phyloP scores from a whole-genome alignment of 352 stramenopile species.

The Globisporangium abappressorium region DNA sequence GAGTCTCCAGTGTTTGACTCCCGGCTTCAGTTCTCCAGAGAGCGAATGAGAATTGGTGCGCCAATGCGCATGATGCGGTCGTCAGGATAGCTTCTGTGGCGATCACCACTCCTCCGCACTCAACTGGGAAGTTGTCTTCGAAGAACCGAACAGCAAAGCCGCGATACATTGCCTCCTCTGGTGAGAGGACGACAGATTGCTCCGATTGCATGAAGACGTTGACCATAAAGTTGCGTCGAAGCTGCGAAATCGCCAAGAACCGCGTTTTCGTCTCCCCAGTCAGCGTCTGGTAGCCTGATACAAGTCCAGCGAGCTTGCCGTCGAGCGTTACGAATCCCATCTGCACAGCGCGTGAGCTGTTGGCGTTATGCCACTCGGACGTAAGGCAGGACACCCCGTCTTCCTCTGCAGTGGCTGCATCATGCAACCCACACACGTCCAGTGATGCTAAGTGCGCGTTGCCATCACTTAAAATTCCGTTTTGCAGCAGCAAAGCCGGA shows the following conservation, averaged over 20 bases:
- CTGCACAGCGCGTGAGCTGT: background rate
- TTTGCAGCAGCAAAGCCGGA: background rate
- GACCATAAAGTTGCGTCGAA: too few species aligned
- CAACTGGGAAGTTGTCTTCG: background rate
- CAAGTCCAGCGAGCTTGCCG: background rate
- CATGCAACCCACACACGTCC: background rate
- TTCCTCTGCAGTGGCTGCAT: background rate
- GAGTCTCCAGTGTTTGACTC: too few species aligned
- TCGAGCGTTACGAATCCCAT: slow-evolving; percentile 7
- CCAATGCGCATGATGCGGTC: background rate
- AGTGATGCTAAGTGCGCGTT: background rate
- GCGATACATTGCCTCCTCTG: background rate
- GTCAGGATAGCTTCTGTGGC: background rate
- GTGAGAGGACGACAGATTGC: background rate
- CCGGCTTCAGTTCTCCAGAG: too few species aligned
- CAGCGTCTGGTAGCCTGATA: background rate
- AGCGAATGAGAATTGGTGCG: background rate
- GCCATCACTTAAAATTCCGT: background rate
- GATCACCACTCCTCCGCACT: slow-evolving; percentile 4
- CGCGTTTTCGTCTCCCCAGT: too few species aligned
- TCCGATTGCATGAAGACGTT: too few species aligned
- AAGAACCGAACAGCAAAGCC: background rate
- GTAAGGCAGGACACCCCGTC: background rate
- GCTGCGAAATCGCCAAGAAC: background rate
- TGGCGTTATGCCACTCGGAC: background rate